Evolutionary conservation across 176 grass and related monocot species (phyloP), one percentile per base, ranked within the genome.

Genomic region (Pontederia crassipes): DNA sequence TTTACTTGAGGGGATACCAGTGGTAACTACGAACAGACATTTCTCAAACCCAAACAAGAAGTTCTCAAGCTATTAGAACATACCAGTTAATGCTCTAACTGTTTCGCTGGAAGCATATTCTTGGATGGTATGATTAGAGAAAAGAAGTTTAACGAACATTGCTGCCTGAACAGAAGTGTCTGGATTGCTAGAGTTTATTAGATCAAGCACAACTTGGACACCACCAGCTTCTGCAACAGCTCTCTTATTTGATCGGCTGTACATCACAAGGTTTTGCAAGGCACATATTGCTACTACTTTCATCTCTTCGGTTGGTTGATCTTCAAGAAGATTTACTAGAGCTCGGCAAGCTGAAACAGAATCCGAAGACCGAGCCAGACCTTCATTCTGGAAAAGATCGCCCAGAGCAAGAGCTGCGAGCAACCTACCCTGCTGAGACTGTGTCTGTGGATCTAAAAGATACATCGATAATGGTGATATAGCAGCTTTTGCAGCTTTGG

Each of bases 391-490:
- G 79, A 99, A 99, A 70, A 99, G 87, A 79, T 99, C 94, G 69
- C 94, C 94, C 59, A 99, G 82, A 52, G 88, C 85, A 77, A 99
- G 87, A 74, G 94, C 94, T 68, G 88, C 88, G 71, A 99, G 88
- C 67, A 99, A 85, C 71, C 94, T 83, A 61, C 94, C 94, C 69
- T 99, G 94, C 68, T 89, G 94, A 66, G 88, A 99, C 51, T 99
- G 94, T 66, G 94, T 93, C 61, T 99, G 94, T 46, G 94, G 94
- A 78, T 99, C 94, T 59, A 93, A 72, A 85, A 99, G 88, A 58
- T 99, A 99, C 94, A 99, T 99, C 40, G 94, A 93, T 67, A 99
- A 83, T 68, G 94, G 94, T 72, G 88, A 84, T 77, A 99, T 99
- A 71, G 94, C 94, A 77, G 89, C 86, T 88, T 99, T 99, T 53